Conservation (phyloP, 2,329 filamentous ascomycete species). For the Claviceps pazoutovae region DNA sequence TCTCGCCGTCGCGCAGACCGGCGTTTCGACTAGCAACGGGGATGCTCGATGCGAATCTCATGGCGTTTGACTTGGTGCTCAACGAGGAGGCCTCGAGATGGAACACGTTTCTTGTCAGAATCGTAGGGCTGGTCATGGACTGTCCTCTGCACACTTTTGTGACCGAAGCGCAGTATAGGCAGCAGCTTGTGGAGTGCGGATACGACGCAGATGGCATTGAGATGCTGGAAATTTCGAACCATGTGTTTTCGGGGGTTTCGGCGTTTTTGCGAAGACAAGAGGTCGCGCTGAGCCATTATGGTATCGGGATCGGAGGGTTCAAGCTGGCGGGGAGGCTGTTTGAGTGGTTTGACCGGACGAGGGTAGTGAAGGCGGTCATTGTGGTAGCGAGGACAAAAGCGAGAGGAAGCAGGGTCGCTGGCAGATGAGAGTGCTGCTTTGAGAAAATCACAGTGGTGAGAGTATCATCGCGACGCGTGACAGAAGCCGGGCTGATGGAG, state of each 20-base stretch:
- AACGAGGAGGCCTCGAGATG: constrained; percentile 15
- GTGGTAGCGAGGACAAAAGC: constrained; percentile 16
- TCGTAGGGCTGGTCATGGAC: constrained; percentile 31
- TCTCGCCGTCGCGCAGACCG: constrained; percentile 34
- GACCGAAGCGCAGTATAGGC: constrained; percentile 29
- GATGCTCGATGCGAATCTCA: constrained; percentile 31
- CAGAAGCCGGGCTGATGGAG: not conserved
- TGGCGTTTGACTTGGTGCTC: constrained; percentile 41
- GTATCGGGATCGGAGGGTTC: constrained; percentile 20
- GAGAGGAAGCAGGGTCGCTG: not conserved
- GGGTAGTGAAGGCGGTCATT: constrained; percentile 21
- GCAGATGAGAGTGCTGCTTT: not conserved
- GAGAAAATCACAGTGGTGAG: not conserved
- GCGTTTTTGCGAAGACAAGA: constrained; percentile 26
- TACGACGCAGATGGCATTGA: constrained; percentile 28
- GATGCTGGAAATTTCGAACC: constrained; percentile 35
- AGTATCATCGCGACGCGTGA: not conserved
- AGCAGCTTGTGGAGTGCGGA: constrained; percentile 31
- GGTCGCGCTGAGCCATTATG: constrained; percentile 18
- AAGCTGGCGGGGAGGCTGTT: constrained; percentile 24
- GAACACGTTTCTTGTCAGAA: constrained; percentile 21
- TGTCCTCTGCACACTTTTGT: constrained; percentile 36
- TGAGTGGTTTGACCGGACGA: constrained; percentile 22
- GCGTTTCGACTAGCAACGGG: constrained; percentile 28
- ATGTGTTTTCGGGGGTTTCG: constrained; percentile 37